Evolutionary conservation across 2,329 filamentous ascomycete species (phyloP), one percentile per base, ranked within the genome.

Genomic region (Colletotrichum simmondsii): DNA sequence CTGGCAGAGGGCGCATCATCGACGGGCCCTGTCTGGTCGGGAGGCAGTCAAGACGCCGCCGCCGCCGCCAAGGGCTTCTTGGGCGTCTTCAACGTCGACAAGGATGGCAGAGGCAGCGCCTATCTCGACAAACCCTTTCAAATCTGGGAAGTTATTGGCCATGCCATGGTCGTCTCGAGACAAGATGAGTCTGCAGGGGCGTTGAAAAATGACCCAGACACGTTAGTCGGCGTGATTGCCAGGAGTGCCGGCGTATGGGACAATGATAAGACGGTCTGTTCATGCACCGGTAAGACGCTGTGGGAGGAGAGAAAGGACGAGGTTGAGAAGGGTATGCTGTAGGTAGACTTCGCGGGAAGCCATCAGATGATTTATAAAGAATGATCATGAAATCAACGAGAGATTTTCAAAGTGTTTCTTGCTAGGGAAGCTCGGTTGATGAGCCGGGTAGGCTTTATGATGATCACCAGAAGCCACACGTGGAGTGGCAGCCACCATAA

Each of bases 201-300:
- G 14, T 84, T 92, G 77, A 87, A 88, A 77, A 95, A 98, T 77
- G 94, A 98, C 80, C 88, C 92, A 68, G 91, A 97, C 81, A 98
- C 95, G 24, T 86, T 98, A 63, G 94, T 98, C 2, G 97, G 97
- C 10, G 95, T 99, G 64, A 94, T 99, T 84, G 97, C 97, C 61
- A 89, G 97, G 80, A 98, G 95, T 82, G 96, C 97, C 19, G 97
- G 97, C n/a, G 93, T 98, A 74, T 99, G 97, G 97, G 96, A 98
- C 82, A 98, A 99, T 78, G 95, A 98, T 81, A 99, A 98, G 89
- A 98, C 94, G 58, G 96, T 99, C 6, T 99, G 97, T 82, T 98
- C 95, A 60, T 99, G 97, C 83, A 97, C 95, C 49, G 97, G 97
- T 4, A 98, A 98, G 90, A 98, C 95, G 69, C 90, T 99, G 12